Percentiles rank a stretch among this genome's conserved stretches.
These are phyloP conservation scores for Penicillium crustosum DNA, from an alignment of 2,329 filamentous ascomycete genomes.

Conservation along the genomic window DNA sequence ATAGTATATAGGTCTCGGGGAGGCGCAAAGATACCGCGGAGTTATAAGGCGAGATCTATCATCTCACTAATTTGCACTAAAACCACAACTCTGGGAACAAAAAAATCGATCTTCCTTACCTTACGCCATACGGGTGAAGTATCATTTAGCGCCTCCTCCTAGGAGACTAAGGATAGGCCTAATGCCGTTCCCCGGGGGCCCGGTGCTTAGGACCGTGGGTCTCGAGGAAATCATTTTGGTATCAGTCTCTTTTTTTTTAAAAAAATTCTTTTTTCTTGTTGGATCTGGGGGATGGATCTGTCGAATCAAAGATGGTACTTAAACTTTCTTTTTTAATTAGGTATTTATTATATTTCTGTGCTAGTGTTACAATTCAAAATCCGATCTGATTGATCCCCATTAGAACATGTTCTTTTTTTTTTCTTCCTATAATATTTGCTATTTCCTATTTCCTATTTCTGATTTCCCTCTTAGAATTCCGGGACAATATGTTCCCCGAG, in stretches of 20 bases:
- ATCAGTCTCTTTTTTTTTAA: conserved; percentile 9
- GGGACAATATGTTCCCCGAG: not conserved
- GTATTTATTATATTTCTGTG: not conserved
- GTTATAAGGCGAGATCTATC: conserved; percentile 37
- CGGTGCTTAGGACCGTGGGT: conserved; percentile 35
- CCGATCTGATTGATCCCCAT: conserved; percentile 10
- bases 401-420: not conserved
- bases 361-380: conserved; percentile 6
- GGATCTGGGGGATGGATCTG: conserved; percentile 21
- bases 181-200: conserved; percentile 38
- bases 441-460: no score
- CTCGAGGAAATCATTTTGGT: conserved; percentile 7
- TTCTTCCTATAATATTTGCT: not conserved
- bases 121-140: conserved; percentile 26
- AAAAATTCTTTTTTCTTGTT: not conserved
- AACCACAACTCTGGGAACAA: conserved; percentile 35
- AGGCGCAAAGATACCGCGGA: conserved; percentile 21
- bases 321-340: conserved; percentile 9
- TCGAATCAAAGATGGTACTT: conserved; percentile 16
- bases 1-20: conserved; percentile 17
- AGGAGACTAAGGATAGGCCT: conserved; percentile 25
- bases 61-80: conserved; percentile 38
- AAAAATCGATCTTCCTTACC: conserved; percentile 34
- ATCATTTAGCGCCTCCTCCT: conserved; percentile 30
- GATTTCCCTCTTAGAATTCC: not conserved